Base-by-base conservation (phyloP, 352 stramenopile genomes). In the Nothophytophthora sp. region DNA sequence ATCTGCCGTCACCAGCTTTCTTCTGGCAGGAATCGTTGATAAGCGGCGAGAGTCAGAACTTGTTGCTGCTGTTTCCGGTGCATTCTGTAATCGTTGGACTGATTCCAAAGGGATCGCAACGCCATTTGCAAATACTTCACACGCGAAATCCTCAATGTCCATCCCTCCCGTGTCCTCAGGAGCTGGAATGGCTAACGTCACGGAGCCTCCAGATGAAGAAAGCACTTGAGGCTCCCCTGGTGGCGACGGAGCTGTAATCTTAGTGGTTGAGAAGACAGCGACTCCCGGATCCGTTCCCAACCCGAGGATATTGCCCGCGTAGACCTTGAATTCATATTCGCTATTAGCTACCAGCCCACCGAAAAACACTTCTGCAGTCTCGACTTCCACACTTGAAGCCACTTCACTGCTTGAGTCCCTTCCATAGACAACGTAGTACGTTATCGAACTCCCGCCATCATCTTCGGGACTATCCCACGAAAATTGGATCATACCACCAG, bases 291-390 rank as follows among this genome's bases (percentile, higher is more conserved):
- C 63, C 2, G 62, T 73, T 18, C 64, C 68, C 7, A 41, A 45
- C 8, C 78, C 78, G 0, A 86, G 38, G 18, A 39, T 55, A 43
- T 89, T 89, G 4, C 22, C 52, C 2, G 73, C 73, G 25, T 61
- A 87, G 0, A 87, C 78, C 22, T 61, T 70, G 40, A 89, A 81
- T 1, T 68, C 60, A 19, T 87, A 87, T 12, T 33, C 42, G 8
- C 35, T 76, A 27, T 68, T 50, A 6, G 70, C 73, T 5, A 75
- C 19, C 7, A 89, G 54, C 0, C 63, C 61, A 13, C 75, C 73
- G 24, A 86, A 70, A 2, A 15, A 47, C 18, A 73, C 41, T 0
- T 63, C 10, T 0, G 58, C 33, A 0, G 18, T 38, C 0, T 6
- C 16, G 8, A 63, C 24, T 9, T 46, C 22, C 15, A 57, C 24